Evolutionary conservation across 2,329 filamentous ascomycete genomes (phyloP).

Genomic region (Neurospora crassa): DNA sequence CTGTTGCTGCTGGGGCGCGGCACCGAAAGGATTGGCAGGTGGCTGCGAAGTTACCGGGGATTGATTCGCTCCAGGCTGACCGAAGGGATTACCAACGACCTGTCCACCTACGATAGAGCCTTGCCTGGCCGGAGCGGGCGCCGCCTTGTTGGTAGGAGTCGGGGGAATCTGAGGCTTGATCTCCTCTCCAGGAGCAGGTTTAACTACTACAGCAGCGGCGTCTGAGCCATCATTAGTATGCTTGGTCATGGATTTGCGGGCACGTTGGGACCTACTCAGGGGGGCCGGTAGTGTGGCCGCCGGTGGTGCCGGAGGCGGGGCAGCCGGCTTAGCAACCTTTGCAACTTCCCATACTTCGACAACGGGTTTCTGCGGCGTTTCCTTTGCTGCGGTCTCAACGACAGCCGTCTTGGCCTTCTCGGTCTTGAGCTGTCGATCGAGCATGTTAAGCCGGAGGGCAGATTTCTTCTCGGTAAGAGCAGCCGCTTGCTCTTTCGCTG

Average conservation of each 20-base stretch:
- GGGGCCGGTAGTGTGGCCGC: background rate
- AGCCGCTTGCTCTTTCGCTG: constrained; percentile 53
- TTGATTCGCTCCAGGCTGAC: background rate
- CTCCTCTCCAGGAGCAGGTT: background rate
- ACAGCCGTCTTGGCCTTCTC: constrained; percentile 65
- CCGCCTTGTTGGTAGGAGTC: background rate
- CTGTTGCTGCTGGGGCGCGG: background rate
- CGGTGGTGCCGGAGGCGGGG: constrained; percentile 6
- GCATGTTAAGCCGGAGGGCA: constrained; percentile 67
- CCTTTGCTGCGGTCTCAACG: constrained; percentile 71
- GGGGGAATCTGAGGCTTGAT: background rate
- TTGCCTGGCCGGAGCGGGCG: background rate
- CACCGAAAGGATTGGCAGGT: background rate
- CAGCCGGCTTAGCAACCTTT: constrained; percentile 47
- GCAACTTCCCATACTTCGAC: constrained; percentile 79
- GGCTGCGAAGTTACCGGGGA: background rate
- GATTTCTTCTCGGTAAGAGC: constrained; percentile 68
- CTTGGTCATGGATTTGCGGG: background rate
- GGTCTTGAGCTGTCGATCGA: constrained; percentile 56
- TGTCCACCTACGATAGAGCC: background rate
- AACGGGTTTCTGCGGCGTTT: constrained; percentile 77
- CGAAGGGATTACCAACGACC: background rate
- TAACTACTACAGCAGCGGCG: background rate
- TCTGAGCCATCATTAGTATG: background rate
- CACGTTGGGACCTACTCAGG: background rate